Evolutionary conservation across 2,329 filamentous ascomycete species (phyloP).

Genomic region (Ceratocystis papillata): DNA sequence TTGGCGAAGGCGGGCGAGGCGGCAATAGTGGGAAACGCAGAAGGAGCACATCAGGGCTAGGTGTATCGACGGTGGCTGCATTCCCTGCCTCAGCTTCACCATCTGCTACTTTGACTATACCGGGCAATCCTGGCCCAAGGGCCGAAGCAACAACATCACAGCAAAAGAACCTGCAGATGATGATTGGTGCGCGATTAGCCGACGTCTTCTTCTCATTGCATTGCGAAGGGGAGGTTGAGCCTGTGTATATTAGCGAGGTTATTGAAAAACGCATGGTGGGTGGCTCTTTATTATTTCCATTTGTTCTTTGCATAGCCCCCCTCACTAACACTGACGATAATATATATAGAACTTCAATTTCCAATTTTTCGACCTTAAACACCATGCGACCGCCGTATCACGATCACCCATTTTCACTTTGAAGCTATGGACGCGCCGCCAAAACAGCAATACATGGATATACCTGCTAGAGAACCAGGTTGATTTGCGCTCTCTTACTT

Average conservation of each 20-base stretch:
- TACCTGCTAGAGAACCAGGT: conserved; percentile 63
- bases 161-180: conserved; percentile 61
- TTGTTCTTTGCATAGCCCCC: background rate
- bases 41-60: conserved; percentile 43
- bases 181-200: conserved; percentile 63
- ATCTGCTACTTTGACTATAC: background rate
- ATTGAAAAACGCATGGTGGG: conserved; percentile 59
- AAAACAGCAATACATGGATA: conserved; percentile 40
- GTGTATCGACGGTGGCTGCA: background rate
- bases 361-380: conserved; percentile 65
- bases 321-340: conserved; percentile 14
- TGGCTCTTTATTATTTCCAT: background rate
- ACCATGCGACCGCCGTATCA: conserved; percentile 51
- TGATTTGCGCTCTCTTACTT: conserved; percentile 63
- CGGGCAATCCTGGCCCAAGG: conserved; percentile 36
- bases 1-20: conserved; percentile 10
- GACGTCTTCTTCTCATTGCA: conserved; percentile 86
- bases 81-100: background rate
- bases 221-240: conserved; percentile 47
- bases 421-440: conserved; percentile 61
- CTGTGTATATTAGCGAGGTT: conserved; percentile 83
- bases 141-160: conserved; percentile 37
- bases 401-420: conserved; percentile 55
- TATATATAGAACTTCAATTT: conserved; percentile 66
- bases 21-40: conserved; percentile 44